Evolutionary conservation across 805 yeast species (phyloP), one percentile per base, ranked within the genome.

Genomic region (Candida namnaoensis): DNA sequence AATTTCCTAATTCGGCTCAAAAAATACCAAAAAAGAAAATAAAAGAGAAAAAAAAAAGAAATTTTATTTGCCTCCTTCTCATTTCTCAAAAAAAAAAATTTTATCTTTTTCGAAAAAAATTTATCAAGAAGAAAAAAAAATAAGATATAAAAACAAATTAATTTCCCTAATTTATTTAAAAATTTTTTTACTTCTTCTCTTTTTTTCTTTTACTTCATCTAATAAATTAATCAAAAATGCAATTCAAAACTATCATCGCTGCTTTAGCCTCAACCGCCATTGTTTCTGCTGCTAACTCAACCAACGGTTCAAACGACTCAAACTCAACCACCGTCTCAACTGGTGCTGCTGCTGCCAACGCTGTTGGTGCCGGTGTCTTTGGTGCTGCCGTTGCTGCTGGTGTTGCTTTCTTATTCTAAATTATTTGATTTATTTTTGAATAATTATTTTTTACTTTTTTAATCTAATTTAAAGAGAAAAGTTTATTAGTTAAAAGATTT

Each of bases 321-420:
- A 66, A 66, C 61, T 51, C 54, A 37, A 58, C 67, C 48, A 44
- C 76, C 50, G 60, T 58, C 47, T 66, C 82, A 36, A 62, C 70
- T 48, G 64, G 64, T 53, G 73, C 69, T 54, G 80, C 75, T 56
- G 69, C 64, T 49, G 63, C 72, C 52, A 70, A 68, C 64, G 72
- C 75, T 49, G 69, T 74, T 61, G 79, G 80, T 68, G 83, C 87
- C 61, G 81, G 84, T 69, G 76, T 79, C 61, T 68, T 81, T 57
- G 90, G 88, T 76, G 88, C 85, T 57, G 86, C 81, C 62, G 85
- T 83, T 54, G 90, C 88, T 53, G 90, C 88, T 59, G 90, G 87
- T 74, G 80, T 81, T 48, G 72, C 70, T 57, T 65, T 66, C 66
- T 62, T 66, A 57, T 65, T 68, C 64, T 68, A 66, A 64, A 60